Evolutionary conservation across 805 yeast species (phyloP), one percentile per base, ranked within the genome.

Genomic region (Kazachstania africana): DNA sequence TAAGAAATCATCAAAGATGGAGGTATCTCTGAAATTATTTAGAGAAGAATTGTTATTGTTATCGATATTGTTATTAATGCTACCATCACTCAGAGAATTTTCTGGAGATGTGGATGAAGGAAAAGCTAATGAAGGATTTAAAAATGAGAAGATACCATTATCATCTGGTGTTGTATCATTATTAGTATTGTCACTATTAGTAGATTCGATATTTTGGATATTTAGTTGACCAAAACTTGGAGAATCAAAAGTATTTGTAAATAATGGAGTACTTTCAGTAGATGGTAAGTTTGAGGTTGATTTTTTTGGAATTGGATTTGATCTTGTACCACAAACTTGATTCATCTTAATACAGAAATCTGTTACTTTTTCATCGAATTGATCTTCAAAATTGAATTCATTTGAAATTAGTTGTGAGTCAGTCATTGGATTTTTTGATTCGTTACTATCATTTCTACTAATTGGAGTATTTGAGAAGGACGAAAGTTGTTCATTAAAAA

Each of bases 311-410:
- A 76, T 51, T 3, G 91, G 94, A 40, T 70, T 58, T 12, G 66
- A 66, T 44, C 65, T 75, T 5, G 77, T 75, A 12, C 95, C 96
- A 57, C 96, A 87, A 1, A 85, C 96, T 52, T 74, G 68, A 38
- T 72, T 70, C 48, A 88, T 65, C 44, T 75, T 72, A 16, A 70
- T 69, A 50, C 97, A 88, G 51, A 88, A 88, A 18, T 71, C 72
- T 36, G 70, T 68, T 33, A 77, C 75, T 42, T 77, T 75, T 48
- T 81, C 88, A 47, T 75, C 79, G 50, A 74, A 79, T 34, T 65
- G 56, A 12, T 60, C 57, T 26, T 54, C 50, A 36, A 60, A 61
- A 35, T 59, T 47, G 36, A 58, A 59, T 16, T 57, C 56, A 24
- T 47, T 46, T 9, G 46, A 33, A 18, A 43, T 36, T 12, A 41